Evolutionary conservation across 164 flowering plant genomes (phyloP).

Genomic region (Liquidambar formosana): DNA sequence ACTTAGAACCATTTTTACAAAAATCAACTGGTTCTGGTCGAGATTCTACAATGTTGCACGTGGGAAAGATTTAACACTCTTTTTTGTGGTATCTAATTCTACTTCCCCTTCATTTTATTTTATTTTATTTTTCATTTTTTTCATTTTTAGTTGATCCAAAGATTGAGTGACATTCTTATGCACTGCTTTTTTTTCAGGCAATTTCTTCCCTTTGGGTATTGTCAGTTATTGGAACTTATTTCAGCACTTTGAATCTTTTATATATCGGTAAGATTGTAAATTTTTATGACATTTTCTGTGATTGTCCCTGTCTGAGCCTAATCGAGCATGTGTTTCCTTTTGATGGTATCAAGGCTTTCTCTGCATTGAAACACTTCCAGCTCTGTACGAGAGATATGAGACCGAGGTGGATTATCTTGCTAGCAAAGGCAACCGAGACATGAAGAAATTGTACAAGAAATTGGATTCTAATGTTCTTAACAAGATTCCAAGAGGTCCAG

Average conservation of each 20-base stretch:
- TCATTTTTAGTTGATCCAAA: too few species aligned
- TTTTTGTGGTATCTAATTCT: conserved; percentile 33
- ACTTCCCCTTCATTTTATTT: not conserved
- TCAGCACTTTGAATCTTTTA: conserved; percentile 41
- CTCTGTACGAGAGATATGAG: conserved; percentile 43
- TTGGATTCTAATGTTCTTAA: conserved; percentile 37
- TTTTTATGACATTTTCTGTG: not conserved
- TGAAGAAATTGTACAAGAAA: conserved; percentile 34
- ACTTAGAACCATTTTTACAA: conserved; percentile 12
- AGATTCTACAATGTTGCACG: conserved; percentile 34
- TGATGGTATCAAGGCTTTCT: conserved; percentile 31
- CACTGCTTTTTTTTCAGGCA: conserved; percentile 25
- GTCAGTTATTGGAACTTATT: conserved; percentile 41
- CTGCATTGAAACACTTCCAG: conserved; percentile 37
- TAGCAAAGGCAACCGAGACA: conserved; percentile 32
- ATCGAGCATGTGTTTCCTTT: not conserved
- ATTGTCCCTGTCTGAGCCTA: not conserved
- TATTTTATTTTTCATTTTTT: not conserved
- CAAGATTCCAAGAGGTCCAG: conserved; percentile 59
- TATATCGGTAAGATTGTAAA: conserved; percentile 32
- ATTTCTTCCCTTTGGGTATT: conserved; percentile 37
- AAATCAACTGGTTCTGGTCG: conserved; percentile 24
- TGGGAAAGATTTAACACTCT: conserved; percentile 37
- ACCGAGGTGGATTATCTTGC: conserved; percentile 39
- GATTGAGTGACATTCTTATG: not conserved